Conservation (phyloP, 257 asterid species). For the Rubia yunnanensis region DNA sequence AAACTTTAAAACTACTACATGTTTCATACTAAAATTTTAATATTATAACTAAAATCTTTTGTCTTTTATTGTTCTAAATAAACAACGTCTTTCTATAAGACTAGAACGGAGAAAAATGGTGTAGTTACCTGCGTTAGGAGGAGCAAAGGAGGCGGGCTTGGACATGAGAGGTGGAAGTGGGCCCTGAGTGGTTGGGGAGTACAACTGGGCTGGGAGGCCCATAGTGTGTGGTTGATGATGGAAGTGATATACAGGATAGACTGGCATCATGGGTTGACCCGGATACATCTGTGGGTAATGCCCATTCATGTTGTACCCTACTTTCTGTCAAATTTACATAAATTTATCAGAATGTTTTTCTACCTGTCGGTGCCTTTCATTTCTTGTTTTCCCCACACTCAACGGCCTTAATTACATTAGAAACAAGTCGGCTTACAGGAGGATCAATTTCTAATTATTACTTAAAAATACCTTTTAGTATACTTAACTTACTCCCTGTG, state of each 20-base stretch:
- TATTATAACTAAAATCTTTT: no score
- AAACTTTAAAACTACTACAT: no score
- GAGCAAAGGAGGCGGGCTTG: conserved; percentile 68
- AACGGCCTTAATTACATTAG: no score
- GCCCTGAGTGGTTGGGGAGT: conserved; percentile 42
- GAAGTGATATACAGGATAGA: conserved; percentile 62
- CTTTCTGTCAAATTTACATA: conserved; percentile 31
- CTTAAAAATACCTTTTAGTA: no score
- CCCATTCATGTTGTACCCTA: conserved; percentile 70
- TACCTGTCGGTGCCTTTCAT: not conserved
- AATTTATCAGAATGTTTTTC: not conserved
- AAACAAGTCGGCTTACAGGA: no score
- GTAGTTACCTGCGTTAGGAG: conserved; percentile 69
- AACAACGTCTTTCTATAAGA: no score
- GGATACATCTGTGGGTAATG: conserved; percentile 61
- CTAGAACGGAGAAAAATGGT: no score
- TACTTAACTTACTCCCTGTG: no score
- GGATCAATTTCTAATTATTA: no score
- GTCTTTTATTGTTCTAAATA: no score
- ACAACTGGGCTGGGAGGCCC: conserved; percentile 88
- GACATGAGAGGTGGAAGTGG: conserved; percentile 56
- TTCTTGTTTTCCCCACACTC: not conserved
- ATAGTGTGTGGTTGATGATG: conserved; percentile 64
- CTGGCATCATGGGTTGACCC: conserved; percentile 68
- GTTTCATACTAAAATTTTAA: no score